phyloP scores from a whole-genome alignment of 495 filamentous ascomycete species.

The Penicillium odoratum region DNA sequence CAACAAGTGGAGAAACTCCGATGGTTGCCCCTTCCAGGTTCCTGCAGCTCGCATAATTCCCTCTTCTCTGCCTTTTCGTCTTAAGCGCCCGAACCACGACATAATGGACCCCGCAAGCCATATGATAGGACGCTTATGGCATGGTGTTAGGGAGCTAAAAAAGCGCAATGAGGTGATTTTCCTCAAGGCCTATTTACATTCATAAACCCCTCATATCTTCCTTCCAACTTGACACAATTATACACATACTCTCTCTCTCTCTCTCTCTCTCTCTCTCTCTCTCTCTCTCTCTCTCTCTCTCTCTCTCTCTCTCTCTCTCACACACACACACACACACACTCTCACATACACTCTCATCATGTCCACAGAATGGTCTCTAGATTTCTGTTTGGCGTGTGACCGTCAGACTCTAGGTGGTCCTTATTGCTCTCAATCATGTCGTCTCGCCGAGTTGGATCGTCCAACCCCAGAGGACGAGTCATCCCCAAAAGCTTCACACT shows the following conservation, averaged over 20 bases:
- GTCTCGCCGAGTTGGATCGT: slow-evolving; percentile 82
- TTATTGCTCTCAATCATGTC: slow-evolving; percentile 94
- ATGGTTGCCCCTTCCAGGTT: slow-evolving; percentile 27
- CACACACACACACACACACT: not conserved
- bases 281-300: no score
- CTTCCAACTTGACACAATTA: not conserved
- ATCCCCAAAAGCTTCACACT: slow-evolving; percentile 41
- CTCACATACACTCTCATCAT: slow-evolving; percentile 39
- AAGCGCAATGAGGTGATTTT: slow-evolving; percentile 1
- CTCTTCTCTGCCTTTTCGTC: slow-evolving; percentile 14
- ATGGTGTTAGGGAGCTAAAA: not conserved
- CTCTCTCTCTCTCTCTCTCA: slow-evolving; percentile 4
- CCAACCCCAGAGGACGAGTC: slow-evolving; percentile 41
- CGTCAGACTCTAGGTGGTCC: slow-evolving; percentile 72
- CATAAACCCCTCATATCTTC: not conserved
- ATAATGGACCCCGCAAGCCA: slow-evolving; percentile 16
- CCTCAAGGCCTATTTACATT: not conserved
- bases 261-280: not conserved
- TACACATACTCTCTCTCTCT: no score
- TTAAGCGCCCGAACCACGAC: slow-evolving; percentile 40
- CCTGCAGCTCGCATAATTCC: slow-evolving; percentile 25
- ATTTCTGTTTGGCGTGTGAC: slow-evolving; percentile 95
- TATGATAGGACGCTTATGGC: slow-evolving; percentile 2
- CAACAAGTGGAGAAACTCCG: slow-evolving; percentile 5
- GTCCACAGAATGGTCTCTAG: slow-evolving; percentile 82